Conservation (phyloP, 2,329 filamentous ascomycete species). For the Botryotinia narcissicola region DNA sequence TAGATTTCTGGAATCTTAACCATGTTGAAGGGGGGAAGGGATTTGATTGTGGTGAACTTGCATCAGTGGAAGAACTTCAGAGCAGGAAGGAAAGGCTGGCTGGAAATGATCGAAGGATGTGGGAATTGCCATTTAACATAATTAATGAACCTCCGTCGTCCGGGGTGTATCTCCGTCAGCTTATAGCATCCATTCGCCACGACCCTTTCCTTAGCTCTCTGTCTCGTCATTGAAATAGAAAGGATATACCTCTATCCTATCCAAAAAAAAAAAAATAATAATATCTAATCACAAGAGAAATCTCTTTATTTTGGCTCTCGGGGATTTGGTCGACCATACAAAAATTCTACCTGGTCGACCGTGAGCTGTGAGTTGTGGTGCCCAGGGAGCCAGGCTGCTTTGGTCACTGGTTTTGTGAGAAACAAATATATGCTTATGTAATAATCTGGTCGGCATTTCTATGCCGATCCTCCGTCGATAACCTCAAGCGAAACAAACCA, state of each 20-base stretch:
- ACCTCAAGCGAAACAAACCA: background rate
- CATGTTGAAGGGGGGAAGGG: background rate
- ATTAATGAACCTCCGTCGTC: background rate
- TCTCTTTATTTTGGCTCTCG: background rate
- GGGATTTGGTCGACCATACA: background rate
- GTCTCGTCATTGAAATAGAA: background rate
- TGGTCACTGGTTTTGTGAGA: background rate
- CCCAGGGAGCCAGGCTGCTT: background rate
- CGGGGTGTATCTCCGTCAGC: background rate
- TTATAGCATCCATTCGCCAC: constrained; percentile 27
- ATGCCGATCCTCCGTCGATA: background rate
- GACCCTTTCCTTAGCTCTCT: background rate
- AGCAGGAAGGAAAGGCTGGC: background rate
- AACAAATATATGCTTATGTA: background rate
- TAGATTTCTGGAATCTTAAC: background rate
- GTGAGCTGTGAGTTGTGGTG: background rate
- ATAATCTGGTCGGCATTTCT: background rate
- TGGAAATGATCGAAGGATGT: fast-evolving
- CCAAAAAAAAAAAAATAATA: too few species aligned
- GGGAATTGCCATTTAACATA: background rate
- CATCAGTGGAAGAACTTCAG: background rate
- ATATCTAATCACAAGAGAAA: background rate
- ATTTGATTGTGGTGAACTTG: background rate
- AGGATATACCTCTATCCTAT: background rate
- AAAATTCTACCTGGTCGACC: background rate